Conservation (phyloP, 805 yeast species). For the Barnettozyma wickerhamii region DNA sequence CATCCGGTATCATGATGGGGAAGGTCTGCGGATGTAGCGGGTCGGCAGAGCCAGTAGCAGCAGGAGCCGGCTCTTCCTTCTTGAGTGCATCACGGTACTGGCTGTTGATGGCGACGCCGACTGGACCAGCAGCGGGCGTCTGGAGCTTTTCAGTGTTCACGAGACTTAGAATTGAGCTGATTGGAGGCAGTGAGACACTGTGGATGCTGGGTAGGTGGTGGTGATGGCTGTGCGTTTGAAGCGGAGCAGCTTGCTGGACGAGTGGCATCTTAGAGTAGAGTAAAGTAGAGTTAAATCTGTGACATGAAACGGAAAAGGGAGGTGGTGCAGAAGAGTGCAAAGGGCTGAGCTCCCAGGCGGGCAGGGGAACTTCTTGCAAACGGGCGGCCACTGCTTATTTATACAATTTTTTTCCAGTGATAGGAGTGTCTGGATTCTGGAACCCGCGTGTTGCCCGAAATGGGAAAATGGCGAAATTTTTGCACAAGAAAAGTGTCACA, state of each 20-base stretch:
- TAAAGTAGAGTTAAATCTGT: not conserved
- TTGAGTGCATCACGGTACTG: no score
- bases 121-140: not conserved
- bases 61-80: no score
- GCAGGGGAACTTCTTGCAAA: no score
- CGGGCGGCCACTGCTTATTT: no score
- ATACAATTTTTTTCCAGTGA: not conserved
- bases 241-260: not conserved
- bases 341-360: no score
- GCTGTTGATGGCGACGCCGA: not conserved
- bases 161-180: slow-evolving; percentile 9
- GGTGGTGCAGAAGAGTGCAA: no score
- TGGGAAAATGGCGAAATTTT: slow-evolving; percentile 1
- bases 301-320: not conserved
- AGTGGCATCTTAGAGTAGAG: not conserved
- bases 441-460: not conserved
- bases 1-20: slow-evolving; percentile 3
- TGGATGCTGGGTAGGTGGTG: slow-evolving; percentile 1
- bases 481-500: slow-evolving; percentile 4
- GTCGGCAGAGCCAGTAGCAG: no score
- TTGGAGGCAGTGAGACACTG: slow-evolving; percentile 11
- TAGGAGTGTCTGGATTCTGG: not conserved
- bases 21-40: not conserved
- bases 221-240: not conserved
- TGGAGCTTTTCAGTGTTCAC: slow-evolving; percentile 1